These are phyloP conservation scores for Irpex rosettiformis DNA, from an alignment of 1,284 basidiomycete genomes.

Conservation along the genomic window DNA sequence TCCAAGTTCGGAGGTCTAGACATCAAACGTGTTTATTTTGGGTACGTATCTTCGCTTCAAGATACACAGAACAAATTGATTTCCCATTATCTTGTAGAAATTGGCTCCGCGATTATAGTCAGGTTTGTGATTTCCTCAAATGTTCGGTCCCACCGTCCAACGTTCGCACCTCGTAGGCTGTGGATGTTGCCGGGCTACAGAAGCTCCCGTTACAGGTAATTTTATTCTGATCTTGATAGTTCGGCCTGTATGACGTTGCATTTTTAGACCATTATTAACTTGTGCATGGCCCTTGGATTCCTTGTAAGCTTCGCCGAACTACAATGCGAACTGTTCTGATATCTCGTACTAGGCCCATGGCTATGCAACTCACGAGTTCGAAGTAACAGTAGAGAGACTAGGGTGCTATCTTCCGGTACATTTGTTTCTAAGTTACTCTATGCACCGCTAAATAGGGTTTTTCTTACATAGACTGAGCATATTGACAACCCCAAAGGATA, in stretches of 20 bases:
- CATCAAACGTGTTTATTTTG: conserved; percentile 76
- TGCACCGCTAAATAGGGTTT: not conserved
- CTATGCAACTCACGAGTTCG: conserved; percentile 84
- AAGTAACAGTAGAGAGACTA: conserved; percentile 85
- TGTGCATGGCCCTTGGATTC: conserved; percentile 89
- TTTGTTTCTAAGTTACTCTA: not conserved
- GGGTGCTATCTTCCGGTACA: conserved; percentile 80
- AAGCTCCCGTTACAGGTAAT: conserved; percentile 66
- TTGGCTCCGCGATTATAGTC: conserved; percentile 82
- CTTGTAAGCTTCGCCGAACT: conserved; percentile 36
- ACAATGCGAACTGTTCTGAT: not conserved
- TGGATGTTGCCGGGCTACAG: conserved; percentile 80
- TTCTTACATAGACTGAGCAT: conserved; percentile 69
- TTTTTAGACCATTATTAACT: conserved; percentile 77
- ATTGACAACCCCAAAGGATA: conserved; percentile 89
- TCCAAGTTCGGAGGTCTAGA: conserved; percentile 73
- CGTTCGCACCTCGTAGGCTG: too few relatives aligned
- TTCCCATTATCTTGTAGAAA: conserved; percentile 39
- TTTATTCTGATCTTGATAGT: conserved; percentile 4
- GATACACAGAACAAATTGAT: not conserved
- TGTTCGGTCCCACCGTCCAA: too few relatives aligned
- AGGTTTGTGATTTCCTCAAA: conserved; percentile 47
- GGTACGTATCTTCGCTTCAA: conserved; percentile 37
- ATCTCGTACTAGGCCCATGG: conserved; percentile 69
- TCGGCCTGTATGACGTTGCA: conserved; percentile 12